Conservation (phyloP, 2,329 filamentous ascomycete species). For the Diaporthe batatas region DNA sequence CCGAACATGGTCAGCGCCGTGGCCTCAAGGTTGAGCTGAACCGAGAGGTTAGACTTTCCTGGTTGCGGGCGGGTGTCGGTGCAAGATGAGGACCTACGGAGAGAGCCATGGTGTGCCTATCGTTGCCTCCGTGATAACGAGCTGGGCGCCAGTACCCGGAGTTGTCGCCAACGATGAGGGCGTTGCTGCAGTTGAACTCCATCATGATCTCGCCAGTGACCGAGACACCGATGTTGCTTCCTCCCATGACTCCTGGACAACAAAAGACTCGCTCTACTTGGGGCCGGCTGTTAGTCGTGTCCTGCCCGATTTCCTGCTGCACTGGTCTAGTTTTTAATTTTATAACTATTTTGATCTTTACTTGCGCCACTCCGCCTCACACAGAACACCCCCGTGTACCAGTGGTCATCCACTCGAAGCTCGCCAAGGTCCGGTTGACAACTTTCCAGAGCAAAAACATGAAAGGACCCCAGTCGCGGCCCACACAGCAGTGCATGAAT, state of each 20-base stretch:
- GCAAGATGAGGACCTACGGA: not conserved
- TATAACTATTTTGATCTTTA: no score
- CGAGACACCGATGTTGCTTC: conserved; percentile 73
- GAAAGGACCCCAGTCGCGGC: no score
- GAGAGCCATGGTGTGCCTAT: conserved; percentile 35
- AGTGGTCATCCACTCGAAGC: conserved; percentile 92
- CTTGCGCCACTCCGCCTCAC: no score
- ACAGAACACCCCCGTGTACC: conserved; percentile 89
- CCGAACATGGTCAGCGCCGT: conserved; percentile 65
- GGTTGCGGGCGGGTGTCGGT: no score
- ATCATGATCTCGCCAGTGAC: conserved; percentile 72
- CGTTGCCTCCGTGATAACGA: conserved; percentile 33
- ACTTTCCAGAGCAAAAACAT: no score
- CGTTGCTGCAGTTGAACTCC: conserved; percentile 77
- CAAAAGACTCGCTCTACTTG: no score
- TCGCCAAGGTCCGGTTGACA: conserved; percentile 90
- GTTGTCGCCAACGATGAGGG: conserved; percentile 75
- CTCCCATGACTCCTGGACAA: conserved; percentile 79
- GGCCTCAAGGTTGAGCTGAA: conserved; percentile 66
- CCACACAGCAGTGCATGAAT: no score
- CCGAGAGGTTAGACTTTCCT: not conserved
- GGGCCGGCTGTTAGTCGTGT: no score
- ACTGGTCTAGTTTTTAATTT: no score
- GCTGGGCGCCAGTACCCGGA: conserved; percentile 77
- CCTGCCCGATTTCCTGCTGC: no score